phyloP scores from a whole-genome alignment of 805 yeast genomes.

The Yamadazyma takamatsuzukensis region DNA sequence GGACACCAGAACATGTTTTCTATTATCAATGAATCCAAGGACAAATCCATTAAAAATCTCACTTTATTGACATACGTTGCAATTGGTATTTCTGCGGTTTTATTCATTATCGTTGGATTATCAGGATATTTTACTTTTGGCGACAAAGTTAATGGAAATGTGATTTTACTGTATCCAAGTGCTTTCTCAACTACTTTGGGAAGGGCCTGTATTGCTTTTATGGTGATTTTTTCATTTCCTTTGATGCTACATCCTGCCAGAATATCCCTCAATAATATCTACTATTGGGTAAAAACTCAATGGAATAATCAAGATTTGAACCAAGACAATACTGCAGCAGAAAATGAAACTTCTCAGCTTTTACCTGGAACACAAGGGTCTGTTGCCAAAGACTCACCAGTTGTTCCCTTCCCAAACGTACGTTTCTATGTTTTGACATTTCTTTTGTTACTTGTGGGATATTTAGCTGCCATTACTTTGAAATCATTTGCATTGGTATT shows the following conservation, averaged over 20 bases:
- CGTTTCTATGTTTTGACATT: constrained; percentile 50
- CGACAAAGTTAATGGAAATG: constrained; percentile 59
- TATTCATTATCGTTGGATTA: constrained; percentile 73
- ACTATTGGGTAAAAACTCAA: constrained; percentile 52
- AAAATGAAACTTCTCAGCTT: constrained; percentile 5
- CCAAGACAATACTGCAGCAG: background rate
- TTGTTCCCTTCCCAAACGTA: constrained; percentile 46
- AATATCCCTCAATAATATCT: constrained; percentile 59
- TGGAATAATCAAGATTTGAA: background rate
- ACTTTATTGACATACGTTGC: constrained; percentile 45
- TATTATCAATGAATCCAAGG: constrained; percentile 73
- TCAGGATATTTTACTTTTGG: constrained; percentile 85
- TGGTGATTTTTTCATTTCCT: constrained; percentile 75
- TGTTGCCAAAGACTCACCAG: constrained; percentile 40
- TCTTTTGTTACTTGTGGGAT: constrained; percentile 43
- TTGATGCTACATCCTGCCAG: constrained; percentile 80
- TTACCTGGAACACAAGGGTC: constrained; percentile 10
- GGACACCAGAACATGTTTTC: constrained; percentile 96
- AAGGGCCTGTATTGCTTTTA: constrained; percentile 57
- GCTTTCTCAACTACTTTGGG: constrained; percentile 51
- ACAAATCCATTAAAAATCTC: constrained; percentile 43
- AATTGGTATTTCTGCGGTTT: constrained; percentile 53
- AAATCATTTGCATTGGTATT: constrained; percentile 65
- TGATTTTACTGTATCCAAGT: constrained; percentile 62
- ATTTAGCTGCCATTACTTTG: constrained; percentile 54